Evolutionary conservation across 208 protist genomes (phyloP).

Genomic region (Eutreptiella sp.): DNA sequence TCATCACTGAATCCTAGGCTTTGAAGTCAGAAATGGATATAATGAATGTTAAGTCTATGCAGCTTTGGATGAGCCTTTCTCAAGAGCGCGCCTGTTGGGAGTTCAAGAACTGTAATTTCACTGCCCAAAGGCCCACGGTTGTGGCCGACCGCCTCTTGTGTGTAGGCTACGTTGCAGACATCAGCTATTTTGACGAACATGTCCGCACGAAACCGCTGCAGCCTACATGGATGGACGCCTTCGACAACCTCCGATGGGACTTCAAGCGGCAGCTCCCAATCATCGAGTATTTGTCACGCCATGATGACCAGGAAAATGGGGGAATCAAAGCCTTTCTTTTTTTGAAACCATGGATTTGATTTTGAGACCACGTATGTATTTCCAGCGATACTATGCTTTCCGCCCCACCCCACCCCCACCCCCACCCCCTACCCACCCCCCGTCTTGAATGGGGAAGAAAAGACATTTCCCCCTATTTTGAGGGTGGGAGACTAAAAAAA

Average conservation of each 20-base stretch:
- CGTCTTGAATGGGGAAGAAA: too few relatives aligned
- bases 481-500: too few relatives aligned
- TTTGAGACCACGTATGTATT: too few relatives aligned
- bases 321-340: too few relatives aligned
- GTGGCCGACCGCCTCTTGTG: constrained; percentile 90
- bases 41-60: constrained; percentile 77
- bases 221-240: constrained; percentile 66
- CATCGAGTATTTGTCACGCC: constrained; percentile 81
- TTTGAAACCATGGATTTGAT: too few relatives aligned
- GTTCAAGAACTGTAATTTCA: constrained; percentile 69
- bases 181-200: constrained; percentile 95
- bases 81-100: constrained; percentile 90
- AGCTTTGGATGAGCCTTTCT: constrained; percentile 77
- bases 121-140: constrained; percentile 72
- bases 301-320: too few relatives aligned
- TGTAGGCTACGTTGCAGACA: constrained; percentile 93
- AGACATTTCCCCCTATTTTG: too few relatives aligned
- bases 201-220: constrained; percentile 70
- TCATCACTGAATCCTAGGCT: constrained; percentile 79
- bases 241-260: constrained; percentile 55
- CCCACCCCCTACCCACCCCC: too few relatives aligned
- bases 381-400: too few relatives aligned
- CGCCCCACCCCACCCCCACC: too few relatives aligned
- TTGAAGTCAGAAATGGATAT: constrained; percentile 76
- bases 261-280: constrained; percentile 68